Evolutionary conservation across 768 basidiomycete species (phyloP), one percentile per base, ranked within the genome.

Genomic region (Lepiota subincarnata): DNA sequence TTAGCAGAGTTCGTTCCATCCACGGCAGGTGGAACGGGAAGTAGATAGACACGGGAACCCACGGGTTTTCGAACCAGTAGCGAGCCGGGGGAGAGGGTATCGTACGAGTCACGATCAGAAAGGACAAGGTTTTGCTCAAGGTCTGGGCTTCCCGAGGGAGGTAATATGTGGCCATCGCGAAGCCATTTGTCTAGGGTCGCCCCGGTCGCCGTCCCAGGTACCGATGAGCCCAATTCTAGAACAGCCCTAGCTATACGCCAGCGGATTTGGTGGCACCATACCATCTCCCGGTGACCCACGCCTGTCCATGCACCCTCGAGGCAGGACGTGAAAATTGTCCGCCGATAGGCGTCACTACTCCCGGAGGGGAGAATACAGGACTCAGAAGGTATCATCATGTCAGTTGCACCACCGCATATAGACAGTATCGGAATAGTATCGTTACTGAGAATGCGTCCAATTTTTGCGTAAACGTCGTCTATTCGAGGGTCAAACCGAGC

Each of bases 231-330:
- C 79, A 89, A 70, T 60, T 92, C 89, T 5, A 98, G 70, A 20
- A 85, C 84, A 16, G 84, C 82, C 48, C 90, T 77, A 13, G 94
- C 94, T 31, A 96, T 74, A 19, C 84, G 81, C 88, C 87, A 92
- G 37, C 97, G 86, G 8, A 98, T 86, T 69, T 99, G 97, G 68
- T 98, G 92, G 64, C 97, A 98, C 97, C 97, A 99, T 3, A 98
- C 92, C 82, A 98, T 95, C 55, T 91, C 95, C 38, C 84, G 84
- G 66, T 99, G 97, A 20, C 95, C 96, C 4, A 98, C 90, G 1
- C 92, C 92, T 1, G 95, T 92, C 90, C 94, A 96, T 2, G 86
- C 81, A n/a, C 92, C 91, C 44, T 95, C 89, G 20, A 98, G 72
- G 0, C 85, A 87, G 28, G 89, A 89, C 0, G 92, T 89, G 64